phyloP scores from a whole-genome alignment of 75 land plant species.

The Pinus albicaulis region DNA sequence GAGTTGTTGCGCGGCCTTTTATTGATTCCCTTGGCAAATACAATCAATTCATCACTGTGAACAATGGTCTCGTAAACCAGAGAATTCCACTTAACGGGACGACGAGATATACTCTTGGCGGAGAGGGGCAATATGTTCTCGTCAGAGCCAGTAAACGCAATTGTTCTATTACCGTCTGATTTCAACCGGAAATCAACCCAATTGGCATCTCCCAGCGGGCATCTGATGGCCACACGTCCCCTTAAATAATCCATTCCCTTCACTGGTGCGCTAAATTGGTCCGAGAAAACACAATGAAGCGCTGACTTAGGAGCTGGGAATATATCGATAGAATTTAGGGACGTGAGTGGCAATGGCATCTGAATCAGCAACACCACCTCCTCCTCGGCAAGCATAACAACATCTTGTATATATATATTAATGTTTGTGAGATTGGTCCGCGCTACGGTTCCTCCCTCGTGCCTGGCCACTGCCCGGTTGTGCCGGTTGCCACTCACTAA shows the following conservation, averaged over 20 bases:
- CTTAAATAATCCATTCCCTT: constrained; percentile 25
- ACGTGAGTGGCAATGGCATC: background rate
- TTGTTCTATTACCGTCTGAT: background rate
- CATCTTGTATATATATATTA: constrained; percentile 15
- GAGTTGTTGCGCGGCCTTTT: background rate
- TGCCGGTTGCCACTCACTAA: background rate
- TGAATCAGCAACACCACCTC: constrained; percentile 25
- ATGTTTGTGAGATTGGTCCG: background rate
- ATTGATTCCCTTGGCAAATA: background rate
- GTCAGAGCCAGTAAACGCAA: background rate
- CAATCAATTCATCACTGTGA: background rate
- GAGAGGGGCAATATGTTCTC: background rate
- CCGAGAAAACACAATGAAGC: constrained; percentile 17
- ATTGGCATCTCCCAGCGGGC: constrained; percentile 1
- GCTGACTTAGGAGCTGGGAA: background rate
- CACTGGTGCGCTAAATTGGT: constrained; percentile 18
- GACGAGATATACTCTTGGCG: background rate
- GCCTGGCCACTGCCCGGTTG: background rate
- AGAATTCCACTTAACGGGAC: constrained; percentile 14
- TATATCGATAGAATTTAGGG: background rate
- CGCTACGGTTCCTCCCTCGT: background rate
- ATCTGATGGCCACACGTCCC: constrained; percentile 11
- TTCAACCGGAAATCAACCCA: background rate
- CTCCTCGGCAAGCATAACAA: constrained; percentile 49
- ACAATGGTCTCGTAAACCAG: background rate